A percentile compares a stretch with the other conserved stretches of the same genome.
phyloP scores from a whole-genome alignment of 225 moss, liverwort and hornwort species.

The Anthoceros angustus region DNA sequence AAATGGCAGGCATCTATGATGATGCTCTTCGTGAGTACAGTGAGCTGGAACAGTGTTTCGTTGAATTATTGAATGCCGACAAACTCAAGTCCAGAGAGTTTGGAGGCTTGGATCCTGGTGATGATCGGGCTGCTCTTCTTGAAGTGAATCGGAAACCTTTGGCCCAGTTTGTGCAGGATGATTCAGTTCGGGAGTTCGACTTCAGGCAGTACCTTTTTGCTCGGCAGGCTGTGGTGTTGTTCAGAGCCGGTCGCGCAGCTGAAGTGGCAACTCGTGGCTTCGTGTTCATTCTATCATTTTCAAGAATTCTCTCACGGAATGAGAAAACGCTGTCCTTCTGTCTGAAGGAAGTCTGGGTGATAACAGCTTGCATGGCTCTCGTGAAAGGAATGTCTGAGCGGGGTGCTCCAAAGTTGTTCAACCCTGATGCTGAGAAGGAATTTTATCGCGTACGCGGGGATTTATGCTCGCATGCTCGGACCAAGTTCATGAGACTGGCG shows the following conservation, averaged over 20 bases:
- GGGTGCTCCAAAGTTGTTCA: constrained; percentile 44
- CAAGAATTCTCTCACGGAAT: constrained; percentile 62
- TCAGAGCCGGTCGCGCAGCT: constrained; percentile 67
- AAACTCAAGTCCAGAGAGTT: constrained; percentile 52
- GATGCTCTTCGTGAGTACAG: constrained; percentile 98
- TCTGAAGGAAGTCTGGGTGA: constrained; percentile 93
- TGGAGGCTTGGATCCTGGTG: constrained; percentile 69
- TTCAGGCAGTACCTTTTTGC: constrained; percentile 97
- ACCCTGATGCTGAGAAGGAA: constrained; percentile 72
- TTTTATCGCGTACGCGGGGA: constrained; percentile 96
- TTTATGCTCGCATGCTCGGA: constrained; percentile 82
- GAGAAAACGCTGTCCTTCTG: constrained; percentile 93
- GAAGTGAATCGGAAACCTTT: constrained; percentile 70
- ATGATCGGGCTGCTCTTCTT: constrained; percentile 69
- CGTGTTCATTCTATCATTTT: constrained; percentile 69
- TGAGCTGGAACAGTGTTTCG: constrained; percentile 89
- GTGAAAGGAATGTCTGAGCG: constrained; percentile 74
- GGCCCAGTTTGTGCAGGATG: constrained; percentile 61
- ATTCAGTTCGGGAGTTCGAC: constrained; percentile 77
- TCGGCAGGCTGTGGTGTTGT: constrained; percentile 78
- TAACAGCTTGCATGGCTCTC: constrained; percentile 68
- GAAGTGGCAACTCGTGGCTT: constrained; percentile 84
- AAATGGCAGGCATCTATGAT: constrained; percentile 91
- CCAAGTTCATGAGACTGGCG: constrained; percentile 95
- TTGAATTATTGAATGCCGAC: constrained; percentile 78